phyloP scores from a whole-genome alignment of 1,284 basidiomycete species.

The Pterula multifida region DNA sequence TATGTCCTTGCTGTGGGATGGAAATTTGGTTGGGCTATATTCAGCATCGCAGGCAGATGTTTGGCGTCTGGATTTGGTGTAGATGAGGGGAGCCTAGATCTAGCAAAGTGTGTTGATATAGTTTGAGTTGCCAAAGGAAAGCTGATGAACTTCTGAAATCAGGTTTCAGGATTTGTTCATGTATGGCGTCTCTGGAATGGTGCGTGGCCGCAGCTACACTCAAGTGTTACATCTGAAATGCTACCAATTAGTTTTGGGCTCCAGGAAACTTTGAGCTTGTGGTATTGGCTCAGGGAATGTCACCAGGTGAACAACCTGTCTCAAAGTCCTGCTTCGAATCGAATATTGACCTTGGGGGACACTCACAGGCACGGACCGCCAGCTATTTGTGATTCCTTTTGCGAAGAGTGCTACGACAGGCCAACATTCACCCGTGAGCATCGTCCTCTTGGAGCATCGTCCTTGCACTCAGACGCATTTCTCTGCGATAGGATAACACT shows the following conservation, averaged over 20 bases:
- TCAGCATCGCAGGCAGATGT: constrained; percentile 85
- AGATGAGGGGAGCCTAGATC: constrained; percentile 49
- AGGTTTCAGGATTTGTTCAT: constrained; percentile 82
- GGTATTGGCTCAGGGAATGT: constrained; percentile 41
- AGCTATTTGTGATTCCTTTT: constrained; percentile 83
- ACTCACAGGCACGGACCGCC: constrained; percentile 41
- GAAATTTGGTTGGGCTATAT: constrained; percentile 82
- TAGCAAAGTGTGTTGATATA: constrained; percentile 25
- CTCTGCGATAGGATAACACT: constrained; percentile 64
- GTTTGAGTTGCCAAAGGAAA: constrained; percentile 5
- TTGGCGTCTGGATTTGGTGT: constrained; percentile 66
- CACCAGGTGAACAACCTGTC: constrained; percentile 33
- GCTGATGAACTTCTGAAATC: constrained; percentile 10
- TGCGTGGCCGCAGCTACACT: too few relatives aligned
- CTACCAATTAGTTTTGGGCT: constrained; percentile 87
- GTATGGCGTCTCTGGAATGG: constrained; percentile 60
- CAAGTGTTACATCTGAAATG: too few relatives aligned
- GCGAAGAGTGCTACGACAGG: constrained; percentile 90
- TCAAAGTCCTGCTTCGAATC: not conserved
- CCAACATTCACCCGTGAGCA: constrained; percentile 77
- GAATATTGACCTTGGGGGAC: constrained; percentile 3
- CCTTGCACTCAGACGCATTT: not conserved
- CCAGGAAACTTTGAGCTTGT: constrained; percentile 85
- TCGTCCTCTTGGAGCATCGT: not conserved
- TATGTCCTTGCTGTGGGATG: constrained; percentile 96